Percentiles rank a stretch among this genome's conserved stretches.
These are phyloP conservation scores for Cubamyces sp. DNA, from an alignment of 768 basidiomycete genomes.

Conservation along the genomic window DNA sequence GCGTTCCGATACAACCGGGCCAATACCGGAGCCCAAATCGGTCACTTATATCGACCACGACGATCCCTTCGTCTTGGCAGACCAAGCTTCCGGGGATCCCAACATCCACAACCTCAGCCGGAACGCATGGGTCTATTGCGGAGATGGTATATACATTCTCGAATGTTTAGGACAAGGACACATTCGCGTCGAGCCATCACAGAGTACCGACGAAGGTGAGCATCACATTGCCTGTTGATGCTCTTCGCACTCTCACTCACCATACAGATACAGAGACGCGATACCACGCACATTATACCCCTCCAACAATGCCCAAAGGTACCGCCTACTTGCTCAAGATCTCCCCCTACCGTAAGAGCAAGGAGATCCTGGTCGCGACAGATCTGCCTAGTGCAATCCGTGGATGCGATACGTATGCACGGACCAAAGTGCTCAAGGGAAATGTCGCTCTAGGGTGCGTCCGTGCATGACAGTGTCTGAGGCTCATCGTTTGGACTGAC, in stretches of 20 bases:
- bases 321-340: constrained; percentile 50
- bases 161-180: constrained; percentile 75
- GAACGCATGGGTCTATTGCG: constrained; percentile 82
- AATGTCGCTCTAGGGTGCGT: constrained; percentile 53
- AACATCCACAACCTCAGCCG: constrained; percentile 57
- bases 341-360: constrained; percentile 53
- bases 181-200: constrained; percentile 59
- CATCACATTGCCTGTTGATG: background rate
- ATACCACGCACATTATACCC: constrained; percentile 59
- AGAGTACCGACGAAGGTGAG: constrained; percentile 41
- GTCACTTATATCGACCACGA: constrained; percentile 80
- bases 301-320: constrained; percentile 48
- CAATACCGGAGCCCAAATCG: constrained; percentile 57
- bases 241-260: background rate
- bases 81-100: constrained; percentile 52
- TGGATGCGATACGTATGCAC: constrained; percentile 71
- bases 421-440: constrained; percentile 57
- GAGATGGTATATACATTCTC: constrained; percentile 69
- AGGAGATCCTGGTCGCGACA: constrained; percentile 53
- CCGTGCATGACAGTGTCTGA: background rate
- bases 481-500: background rate
- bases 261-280: constrained; percentile 33
- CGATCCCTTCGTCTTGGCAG: constrained; percentile 66
- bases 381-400: constrained; percentile 63
- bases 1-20: background rate